Evolutionary conservation across 23 red algal genomes (phyloP), one percentile per base, ranked within the genome.

Genomic region (Gracilariopsis chorda): DNA sequence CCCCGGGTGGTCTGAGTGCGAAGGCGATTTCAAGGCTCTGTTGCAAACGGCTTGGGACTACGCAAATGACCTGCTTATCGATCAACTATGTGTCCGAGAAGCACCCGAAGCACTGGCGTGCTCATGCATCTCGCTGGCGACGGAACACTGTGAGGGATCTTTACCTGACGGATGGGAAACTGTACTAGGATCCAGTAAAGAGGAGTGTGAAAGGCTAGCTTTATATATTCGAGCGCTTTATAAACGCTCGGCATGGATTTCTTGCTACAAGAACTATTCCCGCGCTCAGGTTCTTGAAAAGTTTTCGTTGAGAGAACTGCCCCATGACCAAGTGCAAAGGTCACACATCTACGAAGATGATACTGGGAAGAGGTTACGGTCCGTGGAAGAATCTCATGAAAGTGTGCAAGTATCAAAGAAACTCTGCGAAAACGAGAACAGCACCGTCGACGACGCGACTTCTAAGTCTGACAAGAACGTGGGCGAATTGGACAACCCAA

Each of bases 101-200:
- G 46, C 56, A 28, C 56, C 88, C 12, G 75, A 82, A 49, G 77
- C 25, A 53, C 49, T 91, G 25, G 88, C 88, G 27, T 80, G 73
- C 72, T 73, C 88, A 17, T 91, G 88, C 39, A 80, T 91, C 9
- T 69, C 83, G 53, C 68, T 88, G 11, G 83, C 63, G 34, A 63
- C 83, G 16, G 19, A 71, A 68, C 47, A 84, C 21, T 57, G 39
- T 49, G 44, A 48, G 20, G 37, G 25, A 27, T 25, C 20, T 44
- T 62, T 84, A 46, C 80, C 80, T 1, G 80, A 84, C 2, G 80
- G 80, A 35, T 84, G 80, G 80, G 48, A 84, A 27, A 0, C 23
- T 65, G 60, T 84, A 1, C 53, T 84, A n/a, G 80, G 80, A 59
- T 65, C 56, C 1, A 67, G 41, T 52, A 48, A 19, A 19, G 80